Evolutionary conservation across 1,139 yeast genomes (phyloP), one percentile per base, ranked within the genome.

Genomic region (Nakaseomyces uthaithaninus): DNA sequence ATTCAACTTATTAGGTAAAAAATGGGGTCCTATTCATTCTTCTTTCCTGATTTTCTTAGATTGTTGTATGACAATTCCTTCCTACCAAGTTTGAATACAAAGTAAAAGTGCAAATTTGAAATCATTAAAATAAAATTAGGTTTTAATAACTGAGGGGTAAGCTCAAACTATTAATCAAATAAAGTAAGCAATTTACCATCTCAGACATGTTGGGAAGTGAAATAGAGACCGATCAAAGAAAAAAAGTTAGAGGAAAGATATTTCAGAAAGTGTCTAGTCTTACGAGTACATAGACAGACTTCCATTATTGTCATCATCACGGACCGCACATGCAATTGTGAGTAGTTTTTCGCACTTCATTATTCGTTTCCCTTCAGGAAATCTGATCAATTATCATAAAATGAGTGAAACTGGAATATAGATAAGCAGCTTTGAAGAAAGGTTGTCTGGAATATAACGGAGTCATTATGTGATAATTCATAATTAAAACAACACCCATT

Each of bases 321-420:
- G n/a, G n/a, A n/a, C n/a, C n/a, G n/a, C n/a, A n/a, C n/a, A n/a
- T n/a, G n/a, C n/a, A n/a, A n/a, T n/a, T n/a, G n/a, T n/a, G n/a
- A n/a, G n/a, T n/a, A n/a, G n/a, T n/a, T n/a, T n/a, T 25, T 25
- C 14, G 9, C 27, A 25, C n/a, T 25, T 25, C 7, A 27, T 27
- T 14, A 12, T 27, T 27, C 15, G 4, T 27, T 12, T 12, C 15
- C 30, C n/a, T 14, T 27, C 11, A 9, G 17, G 11, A 27, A 27
- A 12, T 28, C 33, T n/a, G 22, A 28, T 28, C 33, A 28, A 28
- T 17, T 28, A 17, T 16, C 33, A 28, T 28, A 28, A 28, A 4
- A 27, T 4, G 17, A 28, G n/a, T n/a, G n/a, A n/a, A n/a, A 28
- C 18, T 16, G 33, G 33, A 28, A 28, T 28, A 28, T 28, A 28